A percentile compares a stretch with the other conserved stretches of the same genome.
phyloP scores from a whole-genome alignment of 495 filamentous ascomycete genomes.

The Pseudomonodictys pantanalensis region DNA sequence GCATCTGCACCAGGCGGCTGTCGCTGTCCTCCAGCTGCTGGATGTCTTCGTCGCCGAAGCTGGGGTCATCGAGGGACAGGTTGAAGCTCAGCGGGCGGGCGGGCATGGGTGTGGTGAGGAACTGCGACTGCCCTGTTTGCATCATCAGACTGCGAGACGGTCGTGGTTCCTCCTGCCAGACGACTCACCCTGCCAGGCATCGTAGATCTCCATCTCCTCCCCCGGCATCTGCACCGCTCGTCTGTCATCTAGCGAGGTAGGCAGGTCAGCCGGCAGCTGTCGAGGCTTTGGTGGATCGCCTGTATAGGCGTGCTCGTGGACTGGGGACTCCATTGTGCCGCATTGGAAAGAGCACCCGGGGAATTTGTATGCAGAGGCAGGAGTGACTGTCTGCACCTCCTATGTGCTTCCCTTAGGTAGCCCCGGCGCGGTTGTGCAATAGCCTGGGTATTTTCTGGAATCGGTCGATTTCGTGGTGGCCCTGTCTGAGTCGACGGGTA shows the following conservation, averaged over 20 bases:
- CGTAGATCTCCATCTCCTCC: conserved; percentile 91
- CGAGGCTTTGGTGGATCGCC: conserved; percentile 40
- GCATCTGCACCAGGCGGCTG: conserved; percentile 87
- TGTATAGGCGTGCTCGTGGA: conserved; percentile 25
- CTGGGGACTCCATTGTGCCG: conserved; percentile 28
- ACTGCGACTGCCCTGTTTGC: conserved; percentile 82
- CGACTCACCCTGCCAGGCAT: conserved; percentile 89
- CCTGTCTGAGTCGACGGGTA: too few relatives aligned
- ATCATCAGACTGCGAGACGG: background rate
- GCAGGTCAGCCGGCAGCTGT: conserved; percentile 78
- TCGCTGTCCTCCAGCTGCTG: conserved; percentile 77
- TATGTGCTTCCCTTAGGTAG: background rate
- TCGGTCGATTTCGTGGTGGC: too few relatives aligned
- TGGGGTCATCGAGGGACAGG: conserved; percentile 73
- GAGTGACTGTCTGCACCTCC: background rate
- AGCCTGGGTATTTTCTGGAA: too few relatives aligned
- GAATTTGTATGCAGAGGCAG: too few relatives aligned
- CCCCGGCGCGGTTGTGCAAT: too few relatives aligned
- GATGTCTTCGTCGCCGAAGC: conserved; percentile 59
- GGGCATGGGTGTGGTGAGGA: conserved; percentile 78
- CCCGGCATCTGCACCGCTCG: conserved; percentile 56
- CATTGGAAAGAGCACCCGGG: background rate
- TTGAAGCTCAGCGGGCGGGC: conserved; percentile 82
- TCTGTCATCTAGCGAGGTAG: conserved; percentile 85
- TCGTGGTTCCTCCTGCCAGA: background rate